Conservation (phyloP, 495 filamentous ascomycete genomes). For the Physcia stellaris region DNA sequence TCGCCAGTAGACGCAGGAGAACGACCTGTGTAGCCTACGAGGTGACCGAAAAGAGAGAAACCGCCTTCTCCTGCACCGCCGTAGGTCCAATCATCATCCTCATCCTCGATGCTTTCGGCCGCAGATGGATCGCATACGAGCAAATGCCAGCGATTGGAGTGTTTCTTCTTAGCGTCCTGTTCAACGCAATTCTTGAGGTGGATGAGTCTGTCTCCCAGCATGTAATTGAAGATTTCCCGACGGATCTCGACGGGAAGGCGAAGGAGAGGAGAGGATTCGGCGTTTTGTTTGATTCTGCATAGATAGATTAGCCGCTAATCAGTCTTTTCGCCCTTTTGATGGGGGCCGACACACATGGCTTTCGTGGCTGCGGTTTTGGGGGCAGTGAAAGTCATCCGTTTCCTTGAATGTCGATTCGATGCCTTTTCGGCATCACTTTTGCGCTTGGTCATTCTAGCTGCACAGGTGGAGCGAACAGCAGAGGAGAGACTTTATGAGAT, state of each 20-base stretch:
- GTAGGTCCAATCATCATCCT: neutral
- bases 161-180: neutral
- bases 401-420: neutral
- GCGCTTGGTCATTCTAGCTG: no score
- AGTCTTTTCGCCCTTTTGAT: neutral
- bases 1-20: no score
- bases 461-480: no score
- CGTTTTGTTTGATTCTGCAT: neutral
- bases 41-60: no score
- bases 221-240: neutral
- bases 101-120: neutral
- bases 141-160: neutral
- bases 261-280: neutral
- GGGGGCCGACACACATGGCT: neutral
- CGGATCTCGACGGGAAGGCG: neutral
- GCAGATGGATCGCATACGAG: neutral
- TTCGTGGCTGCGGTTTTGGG: constrained; percentile 1
- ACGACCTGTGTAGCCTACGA: no score
- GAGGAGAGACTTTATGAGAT: no score
- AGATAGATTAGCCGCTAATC: neutral
- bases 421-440: no score
- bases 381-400: neutral
- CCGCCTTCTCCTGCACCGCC: no score
- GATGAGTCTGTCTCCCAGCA: constrained; percentile 1
- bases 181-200: neutral